Conservation (phyloP, 139 green algal genomes). For the Chlamydomonas applanata region DNA sequence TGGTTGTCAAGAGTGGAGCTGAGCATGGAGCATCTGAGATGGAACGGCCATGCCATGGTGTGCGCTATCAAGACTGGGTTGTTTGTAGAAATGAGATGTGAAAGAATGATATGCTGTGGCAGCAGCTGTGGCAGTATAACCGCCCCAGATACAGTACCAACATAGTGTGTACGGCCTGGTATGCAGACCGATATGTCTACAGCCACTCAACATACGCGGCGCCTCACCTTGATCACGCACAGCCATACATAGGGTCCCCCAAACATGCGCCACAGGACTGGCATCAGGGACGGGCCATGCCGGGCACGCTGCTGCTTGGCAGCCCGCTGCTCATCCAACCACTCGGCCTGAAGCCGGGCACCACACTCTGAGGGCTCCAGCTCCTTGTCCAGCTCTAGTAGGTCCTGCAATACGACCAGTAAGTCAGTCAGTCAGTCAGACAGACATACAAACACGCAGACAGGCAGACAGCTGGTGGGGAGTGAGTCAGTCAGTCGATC, state of each 20-base stretch:
- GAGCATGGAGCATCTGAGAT: too few relatives aligned
- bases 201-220: background rate
- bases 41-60: too few relatives aligned
- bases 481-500: too few relatives aligned
- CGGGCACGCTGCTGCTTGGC: background rate
- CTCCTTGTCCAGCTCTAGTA: conserved; percentile 38
- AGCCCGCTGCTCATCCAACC: conserved; percentile 14
- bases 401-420: conserved; percentile 30
- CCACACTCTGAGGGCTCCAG: conserved; percentile 41
- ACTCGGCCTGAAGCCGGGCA: conserved; percentile 42
- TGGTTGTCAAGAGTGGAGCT: too few relatives aligned
- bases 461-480: too few relatives aligned
- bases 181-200: background rate
- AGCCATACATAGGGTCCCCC: conserved; percentile 50
- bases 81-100: background rate
- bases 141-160: too few relatives aligned
- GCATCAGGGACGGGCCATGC: conserved; percentile 43
- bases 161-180: too few relatives aligned
- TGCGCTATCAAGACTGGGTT: too few relatives aligned
- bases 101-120: background rate
- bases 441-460: too few relatives aligned
- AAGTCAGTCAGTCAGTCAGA: too few relatives aligned
- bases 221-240: conserved; percentile 49
- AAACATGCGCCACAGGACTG: conserved; percentile 36
- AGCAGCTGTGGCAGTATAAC: too few relatives aligned